phyloP scores from a whole-genome alignment of 2,329 filamentous ascomycete species.

The Elsinoe fawcettii region DNA sequence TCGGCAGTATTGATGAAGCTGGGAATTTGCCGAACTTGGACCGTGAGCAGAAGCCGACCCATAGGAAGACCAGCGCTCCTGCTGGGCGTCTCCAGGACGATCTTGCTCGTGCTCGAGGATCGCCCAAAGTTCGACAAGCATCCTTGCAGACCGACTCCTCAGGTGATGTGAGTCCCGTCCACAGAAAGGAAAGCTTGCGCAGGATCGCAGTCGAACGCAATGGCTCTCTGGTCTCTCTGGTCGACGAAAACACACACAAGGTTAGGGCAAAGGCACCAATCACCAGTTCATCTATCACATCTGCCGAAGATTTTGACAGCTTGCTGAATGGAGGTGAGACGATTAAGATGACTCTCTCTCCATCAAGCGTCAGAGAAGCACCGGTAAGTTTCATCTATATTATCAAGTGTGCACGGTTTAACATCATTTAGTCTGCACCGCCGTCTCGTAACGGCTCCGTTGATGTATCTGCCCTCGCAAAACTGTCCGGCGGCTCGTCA shows the following conservation, averaged over 20 bases:
- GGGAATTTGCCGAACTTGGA: background rate
- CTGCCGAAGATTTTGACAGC: constrained; percentile 39
- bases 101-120: constrained; percentile 10
- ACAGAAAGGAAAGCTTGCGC: constrained; percentile 11
- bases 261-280: constrained; percentile 7
- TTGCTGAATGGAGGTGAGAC: constrained; percentile 42
- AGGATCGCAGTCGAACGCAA: constrained; percentile 15
- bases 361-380: constrained; percentile 38
- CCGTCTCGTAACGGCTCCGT: constrained; percentile 11
- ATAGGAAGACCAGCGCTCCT: constrained; percentile 14
- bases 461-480: constrained; percentile 1
- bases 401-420: background rate
- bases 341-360: constrained; percentile 44
- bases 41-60: background rate
- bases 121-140: constrained; percentile 10
- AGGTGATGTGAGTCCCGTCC: background rate
- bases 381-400: constrained; percentile 31
- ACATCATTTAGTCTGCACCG: constrained; percentile 7
- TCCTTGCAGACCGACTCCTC: constrained; percentile 4
- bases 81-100: constrained; percentile 3
- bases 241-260: constrained; percentile 14
- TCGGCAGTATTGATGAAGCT: constrained; percentile 7
- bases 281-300: constrained; percentile 16
- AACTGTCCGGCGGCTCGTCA: constrained; percentile 9
- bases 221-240: constrained; percentile 12